Evolutionary conservation across 768 basidiomycete species (phyloP).

Genomic region (Serpula lacrymans): DNA sequence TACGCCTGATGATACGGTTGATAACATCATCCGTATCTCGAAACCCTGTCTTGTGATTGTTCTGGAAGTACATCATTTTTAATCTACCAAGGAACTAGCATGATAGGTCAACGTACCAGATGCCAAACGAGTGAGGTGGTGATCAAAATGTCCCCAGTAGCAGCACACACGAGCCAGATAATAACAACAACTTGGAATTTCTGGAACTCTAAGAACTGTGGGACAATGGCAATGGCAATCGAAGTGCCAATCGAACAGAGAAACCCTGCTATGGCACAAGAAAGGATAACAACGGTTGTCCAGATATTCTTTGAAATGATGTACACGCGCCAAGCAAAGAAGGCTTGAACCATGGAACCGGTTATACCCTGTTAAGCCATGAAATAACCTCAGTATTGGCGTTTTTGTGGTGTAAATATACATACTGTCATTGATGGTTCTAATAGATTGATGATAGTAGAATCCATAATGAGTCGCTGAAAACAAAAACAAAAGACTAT

Average conservation of each 20-base stretch:
- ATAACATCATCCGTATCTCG: constrained; percentile 37
- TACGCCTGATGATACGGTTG: constrained; percentile 40
- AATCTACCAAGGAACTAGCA: neutral
- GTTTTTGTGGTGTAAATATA: neutral
- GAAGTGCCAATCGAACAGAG: constrained; percentile 23
- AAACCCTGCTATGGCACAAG: constrained; percentile 26
- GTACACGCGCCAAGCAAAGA: constrained; percentile 44
- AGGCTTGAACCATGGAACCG: constrained; percentile 41
- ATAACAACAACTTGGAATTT: constrained; percentile 31
- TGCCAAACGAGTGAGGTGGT: constrained; percentile 41
- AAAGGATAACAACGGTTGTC: constrained; percentile 22
- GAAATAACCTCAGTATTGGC: neutral
- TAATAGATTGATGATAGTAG: constrained; percentile 10
- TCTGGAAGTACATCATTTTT: constrained; percentile 21
- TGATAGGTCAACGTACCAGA: constrained; percentile 28
- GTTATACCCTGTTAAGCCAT: constrained; percentile 37
- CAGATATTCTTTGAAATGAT: constrained; percentile 28
- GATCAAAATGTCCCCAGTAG: constrained; percentile 39
- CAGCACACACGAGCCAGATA: constrained; percentile 41
- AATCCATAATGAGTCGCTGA: no score
- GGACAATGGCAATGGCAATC: constrained; percentile 25
- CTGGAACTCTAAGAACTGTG: constrained; percentile 31
- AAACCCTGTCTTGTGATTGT: constrained; percentile 41
- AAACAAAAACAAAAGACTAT: no score
- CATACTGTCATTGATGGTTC: constrained; percentile 45